phyloP scores from a whole-genome alignment of 305 asterid species.

The Fraxinus velutina region DNA sequence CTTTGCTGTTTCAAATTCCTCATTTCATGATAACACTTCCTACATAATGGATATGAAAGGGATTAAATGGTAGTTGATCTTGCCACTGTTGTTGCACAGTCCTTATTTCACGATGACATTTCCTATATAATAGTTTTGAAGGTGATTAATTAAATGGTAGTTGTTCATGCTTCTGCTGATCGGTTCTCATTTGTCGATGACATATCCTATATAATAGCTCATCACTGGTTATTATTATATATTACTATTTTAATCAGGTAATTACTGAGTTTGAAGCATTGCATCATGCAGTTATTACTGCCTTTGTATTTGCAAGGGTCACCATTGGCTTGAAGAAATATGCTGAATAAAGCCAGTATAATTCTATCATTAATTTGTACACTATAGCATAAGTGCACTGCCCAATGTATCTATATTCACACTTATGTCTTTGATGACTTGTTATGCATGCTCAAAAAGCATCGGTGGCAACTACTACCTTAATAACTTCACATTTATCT shows the following conservation, averaged over 20 bases:
- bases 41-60: background rate
- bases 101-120: background rate
- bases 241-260: background rate
- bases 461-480: background rate
- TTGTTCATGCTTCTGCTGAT: background rate
- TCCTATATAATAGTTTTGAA: background rate
- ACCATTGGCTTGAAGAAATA: background rate
- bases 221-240: background rate
- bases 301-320: background rate
- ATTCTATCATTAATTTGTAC: background rate
- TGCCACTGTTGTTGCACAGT: background rate
- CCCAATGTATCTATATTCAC: background rate
- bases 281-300: background rate
- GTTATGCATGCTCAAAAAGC: background rate
- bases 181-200: background rate
- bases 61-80: background rate
- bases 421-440: background rate
- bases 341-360: background rate
- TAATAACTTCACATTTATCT: background rate
- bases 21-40: background rate
- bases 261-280: background rate
- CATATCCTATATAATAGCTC: background rate
- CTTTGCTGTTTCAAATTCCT: background rate
- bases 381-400: background rate
- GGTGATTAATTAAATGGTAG: background rate